phyloP scores from a whole-genome alignment of 306 rosid species.

The Rubus idaeus region DNA sequence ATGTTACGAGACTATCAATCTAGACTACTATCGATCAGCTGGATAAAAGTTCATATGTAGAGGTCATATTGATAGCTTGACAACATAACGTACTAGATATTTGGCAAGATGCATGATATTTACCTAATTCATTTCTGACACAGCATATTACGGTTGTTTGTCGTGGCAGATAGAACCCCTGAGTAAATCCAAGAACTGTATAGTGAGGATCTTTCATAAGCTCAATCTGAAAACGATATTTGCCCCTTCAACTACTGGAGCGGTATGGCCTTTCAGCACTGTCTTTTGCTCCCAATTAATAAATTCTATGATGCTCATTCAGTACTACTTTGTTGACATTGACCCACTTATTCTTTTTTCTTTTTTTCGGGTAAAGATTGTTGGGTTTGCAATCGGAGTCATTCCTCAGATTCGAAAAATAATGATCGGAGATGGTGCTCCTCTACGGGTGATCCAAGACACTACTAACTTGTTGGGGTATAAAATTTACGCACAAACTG shows the following conservation, averaged over 20 bases:
- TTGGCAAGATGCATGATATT: neutral
- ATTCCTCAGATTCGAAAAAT: slow-evolving; percentile 45
- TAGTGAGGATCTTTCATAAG: slow-evolving; percentile 27
- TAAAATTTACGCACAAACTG: neutral
- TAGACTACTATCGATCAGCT: neutral
- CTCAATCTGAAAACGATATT: slow-evolving; percentile 57
- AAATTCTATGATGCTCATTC: neutral
- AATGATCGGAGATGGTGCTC: slow-evolving; percentile 63
- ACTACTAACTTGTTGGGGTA: slow-evolving; percentile 72
- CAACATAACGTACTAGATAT: neutral
- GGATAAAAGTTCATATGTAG: neutral
- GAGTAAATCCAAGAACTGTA: slow-evolving; percentile 29
- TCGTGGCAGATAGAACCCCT: slow-evolving; percentile 39
- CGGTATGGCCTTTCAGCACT: slow-evolving; percentile 41
- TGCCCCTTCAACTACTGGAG: slow-evolving; percentile 81
- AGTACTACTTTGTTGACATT: neutral
- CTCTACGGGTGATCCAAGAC: slow-evolving; percentile 67
- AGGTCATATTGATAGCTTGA: neutral
- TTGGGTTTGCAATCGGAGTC: slow-evolving; percentile 62
- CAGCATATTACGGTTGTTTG: neutral
- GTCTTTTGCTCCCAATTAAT: neutral
- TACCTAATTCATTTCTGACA: neutral
- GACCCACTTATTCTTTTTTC: neutral
- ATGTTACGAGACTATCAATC: neutral
- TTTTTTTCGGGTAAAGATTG: slow-evolving; percentile 35